Conservation (phyloP, 495 filamentous ascomycete species). For the Penicillium verhagenii region DNA sequence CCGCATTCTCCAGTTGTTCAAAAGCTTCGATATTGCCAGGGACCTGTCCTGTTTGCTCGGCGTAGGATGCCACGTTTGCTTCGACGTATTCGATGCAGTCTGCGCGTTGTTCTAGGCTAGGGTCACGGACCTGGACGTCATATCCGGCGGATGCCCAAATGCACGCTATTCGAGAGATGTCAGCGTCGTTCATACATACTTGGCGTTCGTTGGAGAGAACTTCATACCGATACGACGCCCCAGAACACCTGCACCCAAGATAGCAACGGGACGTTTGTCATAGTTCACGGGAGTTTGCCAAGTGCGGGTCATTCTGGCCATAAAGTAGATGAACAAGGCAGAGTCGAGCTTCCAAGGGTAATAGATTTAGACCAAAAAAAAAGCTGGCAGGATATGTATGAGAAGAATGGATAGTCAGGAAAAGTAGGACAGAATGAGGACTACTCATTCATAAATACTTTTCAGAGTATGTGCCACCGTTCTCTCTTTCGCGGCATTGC, state of each 20-base stretch:
- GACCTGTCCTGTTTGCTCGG: conserved; percentile 25
- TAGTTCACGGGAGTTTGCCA: conserved; percentile 37
- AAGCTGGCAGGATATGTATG: too few species aligned
- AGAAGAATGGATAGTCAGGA: too few species aligned
- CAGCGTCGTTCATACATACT: too few species aligned
- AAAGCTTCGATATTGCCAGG: conserved; percentile 15
- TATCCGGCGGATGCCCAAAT: conserved; percentile 45
- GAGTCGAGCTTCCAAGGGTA: too few species aligned
- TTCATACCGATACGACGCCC: conserved; percentile 42
- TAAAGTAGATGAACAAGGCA: too few species aligned
- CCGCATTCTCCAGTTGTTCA: neutral
- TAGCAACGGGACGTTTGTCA: conserved; percentile 36
- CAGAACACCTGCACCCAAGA: conserved; percentile 49
- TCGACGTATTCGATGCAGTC: conserved; percentile 38
- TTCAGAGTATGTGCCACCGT: too few species aligned
- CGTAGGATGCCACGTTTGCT: conserved; percentile 34
- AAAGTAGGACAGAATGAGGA: too few species aligned
- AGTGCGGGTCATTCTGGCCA: neutral
- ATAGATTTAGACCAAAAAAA: too few species aligned
- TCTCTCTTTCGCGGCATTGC: too few species aligned
- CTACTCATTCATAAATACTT: too few species aligned
- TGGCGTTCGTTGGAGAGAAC: too few species aligned
- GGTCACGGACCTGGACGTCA: conserved; percentile 42
- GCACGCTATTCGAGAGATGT: conserved; percentile 11
- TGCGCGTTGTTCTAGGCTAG: conserved; percentile 31